Evolutionary conservation across 768 basidiomycete genomes (phyloP).

Genomic region (Ramaria rubella): DNA sequence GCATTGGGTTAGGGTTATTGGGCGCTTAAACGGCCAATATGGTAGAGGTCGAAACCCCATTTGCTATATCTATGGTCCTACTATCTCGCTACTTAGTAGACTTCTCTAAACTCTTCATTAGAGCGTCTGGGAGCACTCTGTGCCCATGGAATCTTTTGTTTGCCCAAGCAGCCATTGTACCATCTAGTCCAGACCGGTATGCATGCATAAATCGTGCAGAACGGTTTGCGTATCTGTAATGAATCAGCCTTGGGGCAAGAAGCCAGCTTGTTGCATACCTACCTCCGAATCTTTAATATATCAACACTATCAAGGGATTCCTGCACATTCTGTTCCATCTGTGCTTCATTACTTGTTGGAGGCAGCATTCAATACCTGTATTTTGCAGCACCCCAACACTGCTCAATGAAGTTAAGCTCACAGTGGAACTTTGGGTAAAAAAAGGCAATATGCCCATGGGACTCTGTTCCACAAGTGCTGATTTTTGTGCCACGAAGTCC

Average conservation of each 20-base stretch:
- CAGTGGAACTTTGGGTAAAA: too few relatives aligned
- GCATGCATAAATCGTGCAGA: neutral
- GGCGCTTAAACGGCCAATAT: neutral
- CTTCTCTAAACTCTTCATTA: neutral
- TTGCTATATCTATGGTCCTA: neutral
- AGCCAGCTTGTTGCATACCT: neutral
- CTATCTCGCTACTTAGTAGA: too few relatives aligned
- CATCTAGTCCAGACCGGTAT: neutral
- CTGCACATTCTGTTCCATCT: neutral
- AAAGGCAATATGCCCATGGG: too few relatives aligned
- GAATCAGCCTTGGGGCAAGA: neutral
- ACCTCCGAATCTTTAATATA: neutral
- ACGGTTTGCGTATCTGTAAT: neutral
- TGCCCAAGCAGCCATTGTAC: neutral
- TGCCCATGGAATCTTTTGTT: neutral
- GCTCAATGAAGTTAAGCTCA: too few relatives aligned
- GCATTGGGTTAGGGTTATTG: too few relatives aligned
- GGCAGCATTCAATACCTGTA: neutral
- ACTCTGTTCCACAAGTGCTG: too few relatives aligned
- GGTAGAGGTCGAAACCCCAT: neutral
- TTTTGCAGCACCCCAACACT: neutral
- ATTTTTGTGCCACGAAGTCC: conserved; percentile 33
- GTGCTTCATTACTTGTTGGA: neutral
- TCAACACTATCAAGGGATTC: neutral
- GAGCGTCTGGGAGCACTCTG: too few relatives aligned